Evolutionary conservation across 768 basidiomycete genomes (phyloP), one percentile per base, ranked within the genome.

Genomic region (Lactarius trivialis): DNA sequence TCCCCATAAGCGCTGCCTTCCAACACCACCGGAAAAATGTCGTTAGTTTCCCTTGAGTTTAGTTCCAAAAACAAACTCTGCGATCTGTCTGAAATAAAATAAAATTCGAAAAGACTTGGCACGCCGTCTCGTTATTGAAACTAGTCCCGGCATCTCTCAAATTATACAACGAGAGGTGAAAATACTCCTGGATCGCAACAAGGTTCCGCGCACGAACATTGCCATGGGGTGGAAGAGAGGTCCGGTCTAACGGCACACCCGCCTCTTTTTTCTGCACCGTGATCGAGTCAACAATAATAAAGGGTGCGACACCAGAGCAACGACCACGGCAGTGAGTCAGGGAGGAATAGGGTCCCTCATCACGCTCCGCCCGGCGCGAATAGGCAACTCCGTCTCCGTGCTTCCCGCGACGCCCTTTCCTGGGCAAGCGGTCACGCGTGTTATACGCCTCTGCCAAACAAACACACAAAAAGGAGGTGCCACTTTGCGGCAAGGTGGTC

Each of bases 341-440:
- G 17, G 43, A 24, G 51, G 30, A 30, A 30, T 30, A 30, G 30
- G 30, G 30, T 30, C 30, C 58, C 43, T 41, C 52, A 9, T 59
- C 57, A 50, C 53, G 62, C 62, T 48, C 45, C 45, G 45, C 21
- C 36, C 52, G 45, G 57, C 58, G 53, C 62, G 62, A 54, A 58
- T 48, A 48, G 45, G 21, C 21, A 48, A n/a, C 32, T 43, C 62
- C 62, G 62, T 63, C 43, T 63, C 63, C 63, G 63, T 56, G 63
- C 48, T 64, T 64, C 61, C 56, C 57, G 51, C 55, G 54, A 15
- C 54, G 43, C 57, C 61, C 61, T 36, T 36, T 32, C 43, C 19
- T 9, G 60, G 54, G 48, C 30, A 30, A 30, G 43, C 49, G 26
- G 45, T 48, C 45, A 48, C 21, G 45, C 21, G 39, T 19, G 19